Base-by-base conservation (phyloP, 208 protist genomes). In the Trypanosoma conorhini region DNA sequence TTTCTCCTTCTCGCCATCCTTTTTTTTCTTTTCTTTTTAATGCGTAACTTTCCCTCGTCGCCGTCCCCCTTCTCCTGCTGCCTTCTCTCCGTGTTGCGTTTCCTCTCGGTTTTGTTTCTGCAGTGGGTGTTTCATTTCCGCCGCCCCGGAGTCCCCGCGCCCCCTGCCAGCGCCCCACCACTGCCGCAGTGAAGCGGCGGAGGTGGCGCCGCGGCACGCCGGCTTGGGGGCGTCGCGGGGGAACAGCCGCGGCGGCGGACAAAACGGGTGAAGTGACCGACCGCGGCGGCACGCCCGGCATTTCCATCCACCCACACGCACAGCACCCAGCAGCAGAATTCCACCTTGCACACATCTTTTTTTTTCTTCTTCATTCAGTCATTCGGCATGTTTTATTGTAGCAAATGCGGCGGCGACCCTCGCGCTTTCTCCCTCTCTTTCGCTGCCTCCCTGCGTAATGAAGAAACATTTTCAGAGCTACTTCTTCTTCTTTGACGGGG, bases 401-500 rank as follows among this genome's bases (percentile, higher is more conserved):
- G 8, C 15, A 46, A 42, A 19, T 46, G 13, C 42, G 9, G 42
- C 42, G 17, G 15, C 15, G 9, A 10, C 5, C 17, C 42, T 46
- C 33, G 42, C 42, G 17, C 58, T 22, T 38, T 40, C 30, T 12
- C 42, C 17, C 42, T 19, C 42, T 46, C 42, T 46, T 12, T 19
- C 42, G 13, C 42, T 46, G 13, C 42, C 13, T 46, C 8, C 40
- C 62, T 38, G 33, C 7, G 7, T 2, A 38, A 38, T 38, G 40
- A 24, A 67, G 9, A 17, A 24, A 40, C 42, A 56, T n/a, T 74
- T n/a, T 24, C 19, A 22, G 54, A 42, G 17, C 52, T 63, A 61
- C 26, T 68, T 75, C 21, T 82, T 83, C 67, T 85, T 88, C 63
- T 87, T 66, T 61, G 61, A 59, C 5, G 83, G 77, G 30, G 79